Percentiles rank a stretch among this genome's conserved stretches.
phyloP scores from a whole-genome alignment of 139 green algal genomes.

The Chlorella sorokiniana region DNA sequence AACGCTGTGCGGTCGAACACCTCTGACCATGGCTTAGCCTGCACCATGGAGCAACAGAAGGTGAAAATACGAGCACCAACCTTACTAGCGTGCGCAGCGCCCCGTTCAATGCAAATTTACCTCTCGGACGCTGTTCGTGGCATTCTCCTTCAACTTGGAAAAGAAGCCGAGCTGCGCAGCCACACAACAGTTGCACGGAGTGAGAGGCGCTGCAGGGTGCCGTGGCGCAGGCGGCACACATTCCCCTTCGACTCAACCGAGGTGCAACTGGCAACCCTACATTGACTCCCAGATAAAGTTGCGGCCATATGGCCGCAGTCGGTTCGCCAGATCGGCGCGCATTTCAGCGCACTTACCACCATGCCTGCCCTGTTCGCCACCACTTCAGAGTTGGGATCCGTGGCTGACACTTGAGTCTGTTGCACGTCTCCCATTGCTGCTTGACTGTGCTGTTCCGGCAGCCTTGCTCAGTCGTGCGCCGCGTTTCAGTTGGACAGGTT shows the following conservation, averaged over 20 bases:
- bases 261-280: too few species aligned
- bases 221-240: too few species aligned
- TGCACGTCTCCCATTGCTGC: background rate
- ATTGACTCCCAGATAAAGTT: too few species aligned
- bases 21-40: conserved; percentile 92
- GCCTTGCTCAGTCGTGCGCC: too few species aligned
- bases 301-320: too few species aligned
- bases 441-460: background rate
- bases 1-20: conserved; percentile 82
- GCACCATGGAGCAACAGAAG: conserved; percentile 2
- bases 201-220: too few species aligned
- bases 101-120: background rate
- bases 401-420: too few species aligned
- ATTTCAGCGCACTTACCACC: too few species aligned
- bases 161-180: conserved; percentile 11
- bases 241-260: too few species aligned
- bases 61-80: background rate
- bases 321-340: too few species aligned
- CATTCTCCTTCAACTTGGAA: conserved; percentile 40
- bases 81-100: background rate
- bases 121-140: conserved; percentile 37
- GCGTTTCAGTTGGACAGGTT: too few species aligned
- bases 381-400: background rate
- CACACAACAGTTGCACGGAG: too few species aligned
- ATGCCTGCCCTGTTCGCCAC: background rate